phyloP scores from a whole-genome alignment of 352 stramenopile species.

The Globisporangium emineosum region DNA sequence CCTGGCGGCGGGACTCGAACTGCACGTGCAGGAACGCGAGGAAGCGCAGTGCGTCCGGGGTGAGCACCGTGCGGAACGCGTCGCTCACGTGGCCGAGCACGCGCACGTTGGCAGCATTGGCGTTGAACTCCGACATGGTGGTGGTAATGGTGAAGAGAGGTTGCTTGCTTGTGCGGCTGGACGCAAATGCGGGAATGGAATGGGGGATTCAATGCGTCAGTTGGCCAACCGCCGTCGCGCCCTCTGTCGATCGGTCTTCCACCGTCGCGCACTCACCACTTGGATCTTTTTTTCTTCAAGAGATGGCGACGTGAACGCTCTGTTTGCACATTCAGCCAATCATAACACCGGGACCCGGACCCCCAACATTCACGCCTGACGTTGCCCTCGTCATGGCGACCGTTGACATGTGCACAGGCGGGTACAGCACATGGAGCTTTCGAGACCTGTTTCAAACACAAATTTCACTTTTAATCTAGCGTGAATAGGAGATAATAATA shows the following conservation, averaged over 20 bases:
- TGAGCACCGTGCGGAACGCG: slow-evolving; percentile 81
- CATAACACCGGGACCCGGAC: slow-evolving; percentile 5
- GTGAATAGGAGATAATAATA: no score
- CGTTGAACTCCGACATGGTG: slow-evolving; percentile 45
- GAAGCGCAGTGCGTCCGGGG: slow-evolving; percentile 89
- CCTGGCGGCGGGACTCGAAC: slow-evolving; percentile 71
- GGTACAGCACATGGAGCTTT: not conserved
- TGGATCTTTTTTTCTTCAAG: slow-evolving; percentile 13
- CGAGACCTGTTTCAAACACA: not conserved
- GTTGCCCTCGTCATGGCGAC: slow-evolving; percentile 16
- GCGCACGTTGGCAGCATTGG: slow-evolving; percentile 67
- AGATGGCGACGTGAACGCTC: slow-evolving; percentile 10
- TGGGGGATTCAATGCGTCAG: not conserved
- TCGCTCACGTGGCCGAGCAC: slow-evolving; percentile 83
- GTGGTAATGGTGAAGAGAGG: not conserved
- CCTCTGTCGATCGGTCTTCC: not conserved
- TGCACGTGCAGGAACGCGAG: slow-evolving; percentile 87
- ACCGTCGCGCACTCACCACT: not conserved
- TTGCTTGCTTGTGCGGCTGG: slow-evolving; percentile 7
- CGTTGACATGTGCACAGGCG: slow-evolving; percentile 1
- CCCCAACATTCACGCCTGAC: slow-evolving; percentile 12
- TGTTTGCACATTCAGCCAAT: slow-evolving; percentile 21
- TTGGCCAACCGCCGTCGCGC: not conserved
- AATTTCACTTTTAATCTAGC: not conserved
- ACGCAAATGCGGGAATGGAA: slow-evolving; percentile 18